Conservation (phyloP, 2,329 filamentous ascomycete species). For the Sclerotinia sclerotiorum region DNA sequence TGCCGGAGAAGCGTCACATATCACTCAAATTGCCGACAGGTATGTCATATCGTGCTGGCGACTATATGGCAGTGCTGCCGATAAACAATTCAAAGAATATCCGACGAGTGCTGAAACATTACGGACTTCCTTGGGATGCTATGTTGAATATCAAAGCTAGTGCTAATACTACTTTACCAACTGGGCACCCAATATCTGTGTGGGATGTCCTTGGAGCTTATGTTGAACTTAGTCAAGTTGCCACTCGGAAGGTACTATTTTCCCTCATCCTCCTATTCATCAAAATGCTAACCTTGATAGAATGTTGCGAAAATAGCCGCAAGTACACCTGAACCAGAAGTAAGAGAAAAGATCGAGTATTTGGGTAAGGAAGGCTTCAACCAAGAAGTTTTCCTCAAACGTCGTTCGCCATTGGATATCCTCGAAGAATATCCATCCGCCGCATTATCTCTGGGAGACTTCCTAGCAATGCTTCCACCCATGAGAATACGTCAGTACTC, state of each 20-base stretch:
- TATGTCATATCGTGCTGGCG: slow-evolving; percentile 29
- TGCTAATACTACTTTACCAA: slow-evolving; percentile 45
- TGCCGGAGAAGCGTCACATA: slow-evolving; percentile 58
- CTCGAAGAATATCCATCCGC: slow-evolving; percentile 63
- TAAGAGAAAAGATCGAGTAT: slow-evolving; percentile 45
- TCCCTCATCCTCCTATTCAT: slow-evolving; percentile 24
- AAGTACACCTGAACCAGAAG: slow-evolving; percentile 46
- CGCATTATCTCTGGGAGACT: slow-evolving; percentile 62
- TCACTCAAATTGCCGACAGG: slow-evolving; percentile 41
- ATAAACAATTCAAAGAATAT: slow-evolving; percentile 27
- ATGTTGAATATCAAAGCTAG: slow-evolving; percentile 50
- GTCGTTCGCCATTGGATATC: slow-evolving; percentile 65
- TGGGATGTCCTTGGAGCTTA: slow-evolving; percentile 56
- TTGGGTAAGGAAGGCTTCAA: slow-evolving; percentile 41
- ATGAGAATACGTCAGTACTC: slow-evolving; percentile 80
- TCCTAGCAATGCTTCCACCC: slow-evolving; percentile 70
- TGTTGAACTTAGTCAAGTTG: slow-evolving; percentile 59
- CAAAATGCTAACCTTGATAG: slow-evolving; percentile 7
- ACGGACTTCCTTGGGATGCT: slow-evolving; percentile 45
- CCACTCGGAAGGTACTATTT: slow-evolving; percentile 47
- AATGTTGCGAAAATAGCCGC: slow-evolving; percentile 52
- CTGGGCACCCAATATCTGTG: slow-evolving; percentile 50
- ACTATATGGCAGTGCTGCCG: slow-evolving; percentile 31
- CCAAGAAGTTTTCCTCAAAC: slow-evolving; percentile 46
- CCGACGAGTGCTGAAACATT: slow-evolving; percentile 35